Percentiles rank a stretch among this genome's conserved stretches.
Conservation (phyloP, 2,329 filamentous ascomycete species). For the Colletotrichum euphorbiae region DNA sequence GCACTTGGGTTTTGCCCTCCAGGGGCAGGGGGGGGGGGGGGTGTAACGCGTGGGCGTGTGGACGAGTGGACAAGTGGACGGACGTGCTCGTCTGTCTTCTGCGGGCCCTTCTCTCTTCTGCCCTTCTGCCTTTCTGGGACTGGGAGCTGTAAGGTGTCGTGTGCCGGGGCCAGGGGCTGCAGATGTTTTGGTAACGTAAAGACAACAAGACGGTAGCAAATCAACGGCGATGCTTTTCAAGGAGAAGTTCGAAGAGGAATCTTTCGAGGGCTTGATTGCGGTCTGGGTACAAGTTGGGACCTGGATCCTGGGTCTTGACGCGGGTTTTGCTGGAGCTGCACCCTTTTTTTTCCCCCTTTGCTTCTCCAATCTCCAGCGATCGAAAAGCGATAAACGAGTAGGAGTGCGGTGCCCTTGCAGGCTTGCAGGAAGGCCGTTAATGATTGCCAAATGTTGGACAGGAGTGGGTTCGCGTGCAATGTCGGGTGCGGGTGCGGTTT, state of each 20-base stretch:
- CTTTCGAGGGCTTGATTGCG: constrained; percentile 26
- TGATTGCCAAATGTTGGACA: not conserved
- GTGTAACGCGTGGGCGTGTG: constrained; percentile 5
- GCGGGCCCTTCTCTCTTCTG: not conserved
- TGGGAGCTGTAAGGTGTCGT: constrained; percentile 28
- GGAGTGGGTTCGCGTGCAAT: constrained; percentile 20
- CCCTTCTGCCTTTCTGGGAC: constrained; percentile 21
- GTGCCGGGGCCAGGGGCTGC: constrained; percentile 32
- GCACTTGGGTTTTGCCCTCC: not conserved
- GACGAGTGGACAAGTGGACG: constrained; percentile 5
- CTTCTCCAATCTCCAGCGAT: constrained; percentile 13
- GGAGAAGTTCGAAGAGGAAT: constrained; percentile 23
- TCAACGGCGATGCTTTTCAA: constrained; percentile 34
- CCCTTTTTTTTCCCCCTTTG: not conserved
- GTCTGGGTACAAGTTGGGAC: constrained; percentile 18
- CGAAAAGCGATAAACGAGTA: not conserved
- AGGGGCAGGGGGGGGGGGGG: not conserved
- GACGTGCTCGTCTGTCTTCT: constrained; percentile 39
- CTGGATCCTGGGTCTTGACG: not conserved
- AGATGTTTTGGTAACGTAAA: constrained; percentile 39
- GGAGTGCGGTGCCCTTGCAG: constrained; percentile 24
- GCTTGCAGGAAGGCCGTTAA: not conserved
- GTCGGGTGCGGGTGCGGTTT: constrained; percentile 29
- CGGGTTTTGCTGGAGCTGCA: constrained; percentile 21
- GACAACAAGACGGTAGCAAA: constrained; percentile 31